Conservation (phyloP, 352 stramenopile species). For the Globisporangium acanthophoron region DNA sequence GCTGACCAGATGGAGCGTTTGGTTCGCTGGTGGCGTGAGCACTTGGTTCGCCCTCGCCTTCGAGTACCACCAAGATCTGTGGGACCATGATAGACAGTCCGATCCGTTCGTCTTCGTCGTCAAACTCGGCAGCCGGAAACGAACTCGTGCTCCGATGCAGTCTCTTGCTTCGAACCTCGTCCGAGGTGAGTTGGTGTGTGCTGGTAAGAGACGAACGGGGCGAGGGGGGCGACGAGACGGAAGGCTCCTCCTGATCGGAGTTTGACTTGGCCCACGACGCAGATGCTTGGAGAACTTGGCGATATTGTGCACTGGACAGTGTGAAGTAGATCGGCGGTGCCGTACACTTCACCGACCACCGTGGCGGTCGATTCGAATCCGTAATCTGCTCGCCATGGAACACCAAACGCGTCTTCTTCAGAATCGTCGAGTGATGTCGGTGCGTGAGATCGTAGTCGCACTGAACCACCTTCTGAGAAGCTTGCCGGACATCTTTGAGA, state of each 20-base stretch:
- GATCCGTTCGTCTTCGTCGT: slow-evolving; percentile 56
- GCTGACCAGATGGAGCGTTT: neutral
- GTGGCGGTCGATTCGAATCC: slow-evolving; percentile 28
- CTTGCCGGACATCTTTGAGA: slow-evolving; percentile 11
- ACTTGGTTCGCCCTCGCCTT: slow-evolving; percentile 24
- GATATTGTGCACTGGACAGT: slow-evolving; percentile 58
- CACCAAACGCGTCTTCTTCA: slow-evolving; percentile 52
- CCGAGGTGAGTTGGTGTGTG: no score
- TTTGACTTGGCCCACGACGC: slow-evolving; percentile 41
- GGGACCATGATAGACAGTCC: slow-evolving; percentile 58
- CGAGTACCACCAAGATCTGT: slow-evolving; percentile 57
- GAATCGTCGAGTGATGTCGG: slow-evolving; percentile 52
- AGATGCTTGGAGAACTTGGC: slow-evolving; percentile 61
- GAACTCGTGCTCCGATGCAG: slow-evolving; percentile 11
- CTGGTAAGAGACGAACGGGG: neutral
- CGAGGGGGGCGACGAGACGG: neutral
- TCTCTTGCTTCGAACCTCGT: neutral
- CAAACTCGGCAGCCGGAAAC: slow-evolving; percentile 29
- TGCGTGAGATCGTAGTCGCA: slow-evolving; percentile 29
- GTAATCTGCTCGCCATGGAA: slow-evolving; percentile 57
- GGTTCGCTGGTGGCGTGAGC: slow-evolving; percentile 5
- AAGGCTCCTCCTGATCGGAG: neutral
- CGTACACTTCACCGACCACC: slow-evolving; percentile 59
- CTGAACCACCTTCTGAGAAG: slow-evolving; percentile 9
- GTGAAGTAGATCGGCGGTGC: slow-evolving; percentile 71